Percentiles rank a stretch among this genome's conserved stretches.
These are phyloP conservation scores for Schizosaccharomyces lindneri DNA, from an alignment of 805 yeast genomes.

Conservation along the genomic window DNA sequence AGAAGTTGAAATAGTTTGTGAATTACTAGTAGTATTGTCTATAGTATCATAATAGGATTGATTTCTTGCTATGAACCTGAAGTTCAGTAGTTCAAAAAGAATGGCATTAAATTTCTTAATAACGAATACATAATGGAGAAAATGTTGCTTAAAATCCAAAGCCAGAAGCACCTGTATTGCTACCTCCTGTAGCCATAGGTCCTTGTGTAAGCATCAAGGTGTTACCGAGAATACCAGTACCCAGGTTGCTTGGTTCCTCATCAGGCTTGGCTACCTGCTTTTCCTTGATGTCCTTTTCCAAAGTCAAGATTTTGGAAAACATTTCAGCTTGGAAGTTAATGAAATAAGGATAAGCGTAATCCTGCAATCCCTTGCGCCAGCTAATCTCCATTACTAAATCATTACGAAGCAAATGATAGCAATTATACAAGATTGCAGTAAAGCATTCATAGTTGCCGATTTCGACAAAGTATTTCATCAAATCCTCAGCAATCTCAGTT, in stretches of 20 bases:
- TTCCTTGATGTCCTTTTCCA: slow-evolving; percentile 44
- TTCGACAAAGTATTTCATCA: slow-evolving; percentile 76
- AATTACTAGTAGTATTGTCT: neutral
- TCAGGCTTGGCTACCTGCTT: slow-evolving; percentile 20
- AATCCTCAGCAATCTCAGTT: slow-evolving; percentile 64
- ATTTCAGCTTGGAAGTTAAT: slow-evolving; percentile 68
- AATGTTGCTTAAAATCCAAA: neutral
- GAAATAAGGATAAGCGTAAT: slow-evolving; percentile 76
- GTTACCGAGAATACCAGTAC: neutral
- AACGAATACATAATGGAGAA: neutral
- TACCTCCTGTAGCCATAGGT: neutral
- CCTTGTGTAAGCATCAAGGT: neutral
- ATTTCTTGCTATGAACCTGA: neutral
- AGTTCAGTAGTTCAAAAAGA: too few species aligned
- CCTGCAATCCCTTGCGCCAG: slow-evolving; percentile 69
- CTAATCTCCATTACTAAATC: slow-evolving; percentile 74
- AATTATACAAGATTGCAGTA: slow-evolving; percentile 65
- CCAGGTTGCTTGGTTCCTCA: neutral
- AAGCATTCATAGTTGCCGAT: slow-evolving; percentile 91
- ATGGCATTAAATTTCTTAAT: too few species aligned
- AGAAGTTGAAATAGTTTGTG: too few species aligned
- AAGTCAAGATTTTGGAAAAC: slow-evolving; percentile 34
- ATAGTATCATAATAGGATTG: neutral
- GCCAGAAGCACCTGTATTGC: neutral
- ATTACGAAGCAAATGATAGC: slow-evolving; percentile 53